Evolutionary conservation across 148 eudicot genomes (phyloP).

Genomic region (Nyssa sinensis): DNA sequence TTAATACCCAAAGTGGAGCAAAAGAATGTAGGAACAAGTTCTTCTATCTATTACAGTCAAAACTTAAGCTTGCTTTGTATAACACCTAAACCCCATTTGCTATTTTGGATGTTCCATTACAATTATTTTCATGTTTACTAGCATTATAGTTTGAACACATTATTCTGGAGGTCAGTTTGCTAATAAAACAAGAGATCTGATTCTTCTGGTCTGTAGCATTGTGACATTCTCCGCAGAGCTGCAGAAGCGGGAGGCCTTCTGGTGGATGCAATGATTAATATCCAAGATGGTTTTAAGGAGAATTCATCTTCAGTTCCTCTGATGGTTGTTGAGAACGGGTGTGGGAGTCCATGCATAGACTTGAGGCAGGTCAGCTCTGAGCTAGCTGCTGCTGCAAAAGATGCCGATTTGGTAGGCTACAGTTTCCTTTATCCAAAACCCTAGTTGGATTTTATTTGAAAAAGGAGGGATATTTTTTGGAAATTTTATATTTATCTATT

Average conservation of each 20-base stretch:
- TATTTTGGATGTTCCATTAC: neutral
- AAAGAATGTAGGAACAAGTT: neutral
- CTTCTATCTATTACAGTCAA: too few relatives aligned
- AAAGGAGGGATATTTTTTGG: too few relatives aligned
- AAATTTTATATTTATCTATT: too few relatives aligned
- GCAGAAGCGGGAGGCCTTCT: constrained; percentile 98
- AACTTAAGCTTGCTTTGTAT: too few relatives aligned
- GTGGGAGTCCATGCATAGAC: constrained; percentile 98
- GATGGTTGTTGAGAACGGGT: constrained; percentile 97
- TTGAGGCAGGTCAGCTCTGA: constrained; percentile 97
- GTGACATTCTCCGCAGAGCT: constrained; percentile 92
- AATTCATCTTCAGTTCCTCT: constrained; percentile 67
- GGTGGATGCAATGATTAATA: constrained; percentile 88
- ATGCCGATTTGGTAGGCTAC: constrained; percentile 83
- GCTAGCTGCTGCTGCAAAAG: constrained; percentile 94
- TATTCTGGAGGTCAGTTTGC: too few relatives aligned
- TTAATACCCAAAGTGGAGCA: too few relatives aligned
- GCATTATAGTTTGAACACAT: too few relatives aligned
- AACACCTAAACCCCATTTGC: neutral
- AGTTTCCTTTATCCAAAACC: neutral
- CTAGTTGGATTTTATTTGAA: too few relatives aligned
- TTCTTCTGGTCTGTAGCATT: constrained; percentile 49
- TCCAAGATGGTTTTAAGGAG: constrained; percentile 53
- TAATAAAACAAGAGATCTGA: too few relatives aligned
- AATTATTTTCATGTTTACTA: neutral